Conservation (phyloP, 345 rosid species). For the Geranium rotundifolium region DNA sequence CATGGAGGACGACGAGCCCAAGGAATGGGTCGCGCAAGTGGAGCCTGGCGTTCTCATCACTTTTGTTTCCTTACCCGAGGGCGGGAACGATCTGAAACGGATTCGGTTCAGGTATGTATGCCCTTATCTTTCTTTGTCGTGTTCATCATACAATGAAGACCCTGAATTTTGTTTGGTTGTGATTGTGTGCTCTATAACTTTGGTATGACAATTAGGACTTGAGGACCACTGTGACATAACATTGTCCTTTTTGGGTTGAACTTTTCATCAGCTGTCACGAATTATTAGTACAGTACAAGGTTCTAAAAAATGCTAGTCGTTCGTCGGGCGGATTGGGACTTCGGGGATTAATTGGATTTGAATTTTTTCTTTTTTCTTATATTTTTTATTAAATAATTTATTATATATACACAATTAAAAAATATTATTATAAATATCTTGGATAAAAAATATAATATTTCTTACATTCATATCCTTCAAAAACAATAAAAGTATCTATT, state of each 20-base stretch:
- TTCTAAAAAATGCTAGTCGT: no score
- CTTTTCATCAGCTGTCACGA: conserved; percentile 1
- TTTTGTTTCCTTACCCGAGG: conserved; percentile 75
- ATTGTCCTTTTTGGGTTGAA: conserved; percentile 4
- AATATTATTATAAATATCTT: no score
- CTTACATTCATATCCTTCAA: no score
- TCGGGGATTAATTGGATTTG: no score
- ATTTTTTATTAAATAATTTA: no score
- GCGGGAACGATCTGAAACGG: conserved; percentile 88
- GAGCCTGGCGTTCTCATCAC: conserved; percentile 98
- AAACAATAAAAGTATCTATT: no score
- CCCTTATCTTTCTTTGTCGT: conserved; percentile 5
- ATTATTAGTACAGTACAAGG: no score
- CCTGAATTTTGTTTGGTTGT: conserved; percentile 7
- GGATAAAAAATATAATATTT: no score
- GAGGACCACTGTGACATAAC: not conserved
- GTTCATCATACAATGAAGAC: conserved; percentile 7
- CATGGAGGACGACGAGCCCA: conserved; percentile 86
- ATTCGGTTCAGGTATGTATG: conserved; percentile 77
- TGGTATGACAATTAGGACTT: not conserved
- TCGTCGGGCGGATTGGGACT: no score
- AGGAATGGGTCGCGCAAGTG: conserved; percentile 98
- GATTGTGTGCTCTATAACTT: conserved; percentile 2
- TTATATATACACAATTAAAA: no score
- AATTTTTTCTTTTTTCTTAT: no score